Base-by-base conservation (phyloP, 768 basidiomycete genomes). In the Termitomyces sp. region DNA sequence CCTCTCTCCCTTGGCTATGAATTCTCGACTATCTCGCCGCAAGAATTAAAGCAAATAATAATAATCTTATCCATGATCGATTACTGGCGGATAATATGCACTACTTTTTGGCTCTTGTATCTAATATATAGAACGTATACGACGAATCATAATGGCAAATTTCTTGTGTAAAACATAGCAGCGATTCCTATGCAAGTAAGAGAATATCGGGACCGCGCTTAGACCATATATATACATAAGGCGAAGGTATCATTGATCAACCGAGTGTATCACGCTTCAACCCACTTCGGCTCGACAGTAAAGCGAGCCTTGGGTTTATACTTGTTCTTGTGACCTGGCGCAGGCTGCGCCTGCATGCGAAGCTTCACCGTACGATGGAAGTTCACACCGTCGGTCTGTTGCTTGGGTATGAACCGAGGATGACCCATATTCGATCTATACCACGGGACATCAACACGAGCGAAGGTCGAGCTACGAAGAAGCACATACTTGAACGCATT, bases 331-430 rank as follows among this genome's bases (percentile, higher is more conserved):
- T 56, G 64, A 42, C 64, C 63, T 15, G 18, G 22, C 3, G 61
- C 59, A 46, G 68, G 68, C 9, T 70, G 61, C 0, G 84, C 78
- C 20, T 82, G 78, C 74, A 84, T 74, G 43, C 85, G 73, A 52
- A 76, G 70, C 66, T 75, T 73, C 9, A 84, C 82, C 16, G 69
- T 76, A 56, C 77, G 63, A 61, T 83, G 82, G 7, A 82, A 70
- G 54, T 73, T 71, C 16, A 79, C 68, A 6, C 76, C 73, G 15
- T 64, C 48, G 23, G 38, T 57, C 36, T 68, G 63, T 62, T 78
- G 69, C 48, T 67, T 67, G 20, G 74, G 76, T 12, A 82, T 70
- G 27, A 63, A 54, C 25, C 78, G 64, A 22, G 73, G 73, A 2
- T 56, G 39, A 0, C 74, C 77, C 33, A 73, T 16, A 56, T 79